These are phyloP conservation scores for Bryum argenteum DNA, from an alignment of 225 moss, liverwort and hornwort genomes.

Conservation along the genomic window DNA sequence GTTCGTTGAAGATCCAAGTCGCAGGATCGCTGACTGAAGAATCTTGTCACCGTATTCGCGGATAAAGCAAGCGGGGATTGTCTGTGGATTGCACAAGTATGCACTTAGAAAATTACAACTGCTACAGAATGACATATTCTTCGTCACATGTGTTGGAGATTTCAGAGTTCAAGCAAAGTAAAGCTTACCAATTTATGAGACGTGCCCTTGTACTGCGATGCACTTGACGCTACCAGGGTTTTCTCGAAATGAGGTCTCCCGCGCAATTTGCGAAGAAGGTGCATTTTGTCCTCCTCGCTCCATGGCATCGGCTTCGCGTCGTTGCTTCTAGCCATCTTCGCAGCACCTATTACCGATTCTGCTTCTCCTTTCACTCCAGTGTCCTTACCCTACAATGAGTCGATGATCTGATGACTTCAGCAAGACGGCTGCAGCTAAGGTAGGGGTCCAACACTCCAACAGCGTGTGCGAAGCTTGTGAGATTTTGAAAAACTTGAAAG, in stretches of 20 bases:
- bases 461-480: too few relatives aligned
- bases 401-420: too few relatives aligned
- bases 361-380: too few relatives aligned
- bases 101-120: too few relatives aligned
- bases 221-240: neutral
- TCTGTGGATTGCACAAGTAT: neutral
- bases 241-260: conserved; percentile 13
- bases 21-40: conserved; percentile 6
- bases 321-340: neutral
- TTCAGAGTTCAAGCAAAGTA: neutral
- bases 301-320: neutral
- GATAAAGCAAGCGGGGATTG: conserved; percentile 20
- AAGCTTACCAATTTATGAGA: neutral
- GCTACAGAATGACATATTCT: too few relatives aligned
- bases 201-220: neutral
- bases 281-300: neutral
- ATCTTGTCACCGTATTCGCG: conserved; percentile 20
- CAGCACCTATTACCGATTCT: neutral
- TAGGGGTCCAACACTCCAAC: too few relatives aligned
- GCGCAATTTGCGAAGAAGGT: neutral
- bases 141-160: too few relatives aligned
- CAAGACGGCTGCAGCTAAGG: too few relatives aligned
- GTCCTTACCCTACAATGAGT: neutral
- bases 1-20: neutral
- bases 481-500: too few relatives aligned